These are phyloP conservation scores for Auricularia heimuer DNA, from an alignment of 768 basidiomycete species.

Conservation along the genomic window DNA sequence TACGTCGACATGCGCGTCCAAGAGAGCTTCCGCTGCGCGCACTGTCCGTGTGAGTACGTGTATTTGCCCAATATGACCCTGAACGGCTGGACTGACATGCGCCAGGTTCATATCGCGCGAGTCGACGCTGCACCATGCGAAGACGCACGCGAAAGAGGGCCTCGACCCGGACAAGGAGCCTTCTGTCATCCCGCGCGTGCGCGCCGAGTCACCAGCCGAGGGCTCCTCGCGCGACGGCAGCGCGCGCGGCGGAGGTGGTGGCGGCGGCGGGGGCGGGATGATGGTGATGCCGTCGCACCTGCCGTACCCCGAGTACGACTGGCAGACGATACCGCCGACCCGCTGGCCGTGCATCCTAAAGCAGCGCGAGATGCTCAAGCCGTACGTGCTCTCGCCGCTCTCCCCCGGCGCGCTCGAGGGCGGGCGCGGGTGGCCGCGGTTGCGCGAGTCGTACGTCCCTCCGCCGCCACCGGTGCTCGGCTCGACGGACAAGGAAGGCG, in stretches of 20 bases:
- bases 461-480: too few relatives aligned
- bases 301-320: not conserved
- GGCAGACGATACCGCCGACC: not conserved
- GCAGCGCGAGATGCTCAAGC: not conserved
- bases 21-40: not conserved
- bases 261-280: not conserved
- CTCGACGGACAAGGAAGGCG: too few relatives aligned
- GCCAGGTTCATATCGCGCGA: not conserved
- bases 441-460: too few relatives aligned
- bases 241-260: too few relatives aligned
- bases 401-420: too few relatives aligned
- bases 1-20: not conserved
- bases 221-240: too few relatives aligned
- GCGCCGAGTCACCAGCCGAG: too few relatives aligned
- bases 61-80: not conserved
- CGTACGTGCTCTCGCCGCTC: too few relatives aligned
- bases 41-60: not conserved
- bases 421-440: too few relatives aligned
- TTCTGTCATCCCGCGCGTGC: not conserved
- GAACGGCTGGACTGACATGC: not conserved
- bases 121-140: not conserved
- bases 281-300: not conserved
- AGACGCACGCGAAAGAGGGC: not conserved
- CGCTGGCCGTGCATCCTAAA: not conserved
- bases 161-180: not conserved